Conservation (phyloP, 164 flowering plant genomes). For the Umbilicus rupestris region DNA sequence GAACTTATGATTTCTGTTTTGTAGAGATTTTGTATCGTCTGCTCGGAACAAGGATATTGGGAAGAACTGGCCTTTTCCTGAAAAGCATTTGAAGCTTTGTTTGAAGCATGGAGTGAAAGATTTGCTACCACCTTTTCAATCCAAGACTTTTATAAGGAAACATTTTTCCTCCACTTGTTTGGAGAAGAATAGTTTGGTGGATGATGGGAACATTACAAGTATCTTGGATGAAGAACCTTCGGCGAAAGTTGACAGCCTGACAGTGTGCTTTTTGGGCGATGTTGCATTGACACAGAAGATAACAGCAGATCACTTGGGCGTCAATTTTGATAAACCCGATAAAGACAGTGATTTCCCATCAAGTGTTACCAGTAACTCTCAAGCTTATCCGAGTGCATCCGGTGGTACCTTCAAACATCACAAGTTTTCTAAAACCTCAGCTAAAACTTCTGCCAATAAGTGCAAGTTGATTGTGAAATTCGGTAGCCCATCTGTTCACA, state of each 20-base stretch:
- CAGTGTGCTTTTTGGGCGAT: constrained; percentile 11
- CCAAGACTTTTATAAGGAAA: constrained; percentile 31
- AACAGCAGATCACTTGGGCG: constrained; percentile 13
- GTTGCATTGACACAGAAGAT: constrained; percentile 14
- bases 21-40: constrained; percentile 72
- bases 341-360: constrained; percentile 25
- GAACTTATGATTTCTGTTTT: constrained; percentile 10
- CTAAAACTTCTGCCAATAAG: constrained; percentile 33
- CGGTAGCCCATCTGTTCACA: constrained; percentile 24
- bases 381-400: constrained; percentile 14
- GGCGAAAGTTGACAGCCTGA: constrained; percentile 12
- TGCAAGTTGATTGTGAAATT: constrained; percentile 41
- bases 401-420: constrained; percentile 15
- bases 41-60: constrained; percentile 58
- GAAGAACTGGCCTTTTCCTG: constrained; percentile 79
- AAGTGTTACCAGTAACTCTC: constrained; percentile 20
- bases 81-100: constrained; percentile 55
- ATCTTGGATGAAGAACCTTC: constrained; percentile 16
- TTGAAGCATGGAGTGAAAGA: constrained; percentile 70
- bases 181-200: constrained; percentile 14
- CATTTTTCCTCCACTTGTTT: constrained; percentile 14
- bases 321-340: constrained; percentile 20
- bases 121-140: constrained; percentile 71
- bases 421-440: constrained; percentile 21
- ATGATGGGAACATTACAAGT: constrained; percentile 10